Percentiles rank a stretch among this genome's conserved stretches.
phyloP scores from a whole-genome alignment of 2,329 filamentous ascomycete species.

The Didymella segeticola region DNA sequence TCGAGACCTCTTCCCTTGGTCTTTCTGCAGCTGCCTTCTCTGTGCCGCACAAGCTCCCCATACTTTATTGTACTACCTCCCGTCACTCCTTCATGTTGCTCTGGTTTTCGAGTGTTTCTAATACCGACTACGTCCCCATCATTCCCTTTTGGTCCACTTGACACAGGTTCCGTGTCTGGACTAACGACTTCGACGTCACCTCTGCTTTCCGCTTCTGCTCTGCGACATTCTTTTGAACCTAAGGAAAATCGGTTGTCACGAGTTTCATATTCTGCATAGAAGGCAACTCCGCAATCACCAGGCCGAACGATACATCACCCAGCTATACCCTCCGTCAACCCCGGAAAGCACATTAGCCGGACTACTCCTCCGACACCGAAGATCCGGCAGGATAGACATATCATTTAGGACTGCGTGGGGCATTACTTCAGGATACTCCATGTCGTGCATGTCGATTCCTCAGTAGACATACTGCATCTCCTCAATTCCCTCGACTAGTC shows the following conservation, averaged over 20 bases:
- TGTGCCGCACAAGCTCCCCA: constrained; percentile 34
- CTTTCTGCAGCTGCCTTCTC: constrained; percentile 29
- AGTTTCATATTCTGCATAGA: constrained; percentile 40
- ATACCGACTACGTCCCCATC: constrained; percentile 31
- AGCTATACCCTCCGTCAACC: constrained; percentile 17
- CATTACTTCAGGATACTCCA: constrained; percentile 18
- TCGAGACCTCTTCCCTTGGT: constrained; percentile 32
- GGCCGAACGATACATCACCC: constrained; percentile 17
- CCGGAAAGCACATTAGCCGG: constrained; percentile 18
- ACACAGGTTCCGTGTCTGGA: constrained; percentile 22
- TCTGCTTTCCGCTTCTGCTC: constrained; percentile 29
- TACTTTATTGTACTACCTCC: constrained; percentile 40
- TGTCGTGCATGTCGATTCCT: constrained; percentile 27
- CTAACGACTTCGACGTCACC: constrained; percentile 15
- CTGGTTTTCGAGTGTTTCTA: constrained; percentile 30
- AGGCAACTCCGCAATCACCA: constrained; percentile 26
- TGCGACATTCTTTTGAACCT: constrained; percentile 29
- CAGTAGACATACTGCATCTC: constrained; percentile 21
- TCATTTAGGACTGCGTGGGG: not conserved
- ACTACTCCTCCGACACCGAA: not conserved
- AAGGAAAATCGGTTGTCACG: constrained; percentile 13
- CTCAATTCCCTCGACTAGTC: not conserved
- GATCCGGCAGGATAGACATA: not conserved
- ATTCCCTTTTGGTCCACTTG: constrained; percentile 24
- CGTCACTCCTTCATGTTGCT: constrained; percentile 29